A percentile compares a stretch with the other conserved stretches of the same genome.
Evolutionary conservation across 1,284 basidiomycete species (phyloP).

Genomic region (Leucoagaricus sp.): DNA sequence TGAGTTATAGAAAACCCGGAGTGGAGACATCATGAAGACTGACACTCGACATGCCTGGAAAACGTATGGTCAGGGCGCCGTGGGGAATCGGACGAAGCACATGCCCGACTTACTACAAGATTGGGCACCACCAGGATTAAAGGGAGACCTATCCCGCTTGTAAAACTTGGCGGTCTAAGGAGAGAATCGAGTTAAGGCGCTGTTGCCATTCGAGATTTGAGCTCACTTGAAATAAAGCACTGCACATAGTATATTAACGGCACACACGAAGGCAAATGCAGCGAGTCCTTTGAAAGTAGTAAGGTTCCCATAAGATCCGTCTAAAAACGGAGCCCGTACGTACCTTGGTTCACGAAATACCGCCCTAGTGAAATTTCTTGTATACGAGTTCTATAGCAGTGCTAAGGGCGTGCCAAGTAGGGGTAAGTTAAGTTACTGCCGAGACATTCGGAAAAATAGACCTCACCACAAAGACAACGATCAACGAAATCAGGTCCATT

Average conservation of each 20-base stretch:
- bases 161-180: constrained; percentile 22
- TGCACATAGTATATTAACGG: constrained; percentile 2
- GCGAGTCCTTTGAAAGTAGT: background rate
- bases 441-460: background rate
- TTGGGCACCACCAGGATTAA: constrained; percentile 25
- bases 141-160: constrained; percentile 23
- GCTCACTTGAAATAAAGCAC: constrained; percentile 8
- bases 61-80: background rate
- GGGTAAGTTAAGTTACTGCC: background rate
- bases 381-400: constrained; percentile 24
- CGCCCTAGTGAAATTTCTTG: constrained; percentile 25
- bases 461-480: constrained; percentile 32
- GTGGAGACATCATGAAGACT: constrained; percentile 7
- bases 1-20: background rate
- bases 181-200: background rate
- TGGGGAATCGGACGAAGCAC: too few species aligned
- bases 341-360: constrained; percentile 27
- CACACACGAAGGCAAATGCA: constrained; percentile 7
- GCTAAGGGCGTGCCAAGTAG: constrained; percentile 22
- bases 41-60: constrained; percentile 25
- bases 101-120: constrained; percentile 19
- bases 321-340: background rate
- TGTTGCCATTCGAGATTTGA: background rate
- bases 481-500: constrained; percentile 34
- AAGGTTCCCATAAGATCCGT: background rate